Evolutionary conservation across 495 filamentous ascomycete genomes (phyloP).

Genomic region (Aspergillus saccharolyticus): DNA sequence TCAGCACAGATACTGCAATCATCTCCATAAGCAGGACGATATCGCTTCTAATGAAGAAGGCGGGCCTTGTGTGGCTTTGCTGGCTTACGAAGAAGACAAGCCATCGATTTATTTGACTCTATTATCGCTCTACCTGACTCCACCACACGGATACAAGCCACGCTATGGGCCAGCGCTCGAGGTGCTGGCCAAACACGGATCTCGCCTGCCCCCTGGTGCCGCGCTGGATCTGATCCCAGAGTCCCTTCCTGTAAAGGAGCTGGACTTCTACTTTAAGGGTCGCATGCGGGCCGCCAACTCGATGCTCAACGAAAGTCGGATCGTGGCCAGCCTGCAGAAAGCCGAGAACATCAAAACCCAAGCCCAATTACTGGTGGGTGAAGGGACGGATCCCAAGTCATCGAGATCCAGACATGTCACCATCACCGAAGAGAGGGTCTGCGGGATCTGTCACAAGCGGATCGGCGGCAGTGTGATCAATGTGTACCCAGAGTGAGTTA

Average conservation of each 20-base stretch:
- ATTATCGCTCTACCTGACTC: constrained; percentile 82
- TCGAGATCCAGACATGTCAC: constrained; percentile 69
- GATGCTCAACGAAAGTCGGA: constrained; percentile 67
- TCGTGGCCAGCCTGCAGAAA: constrained; percentile 69
- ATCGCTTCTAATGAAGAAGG: constrained; percentile 32
- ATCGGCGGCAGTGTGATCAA: constrained; percentile 84
- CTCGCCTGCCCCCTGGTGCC: constrained; percentile 78
- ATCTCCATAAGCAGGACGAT: constrained; percentile 60
- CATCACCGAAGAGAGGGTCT: constrained; percentile 80
- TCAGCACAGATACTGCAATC: constrained; percentile 74
- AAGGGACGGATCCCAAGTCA: constrained; percentile 46
- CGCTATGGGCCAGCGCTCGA: constrained; percentile 76
- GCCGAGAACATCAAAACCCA: constrained; percentile 69
- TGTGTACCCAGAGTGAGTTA: constrained; percentile 61
- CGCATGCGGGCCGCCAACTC: constrained; percentile 84
- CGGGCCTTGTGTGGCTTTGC: constrained; percentile 31
- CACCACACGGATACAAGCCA: constrained; percentile 66
- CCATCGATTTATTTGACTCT: constrained; percentile 86
- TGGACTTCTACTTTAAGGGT: constrained; percentile 88
- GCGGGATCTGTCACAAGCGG: constrained; percentile 86
- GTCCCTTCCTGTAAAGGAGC: constrained; percentile 65
- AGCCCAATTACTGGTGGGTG: constrained; percentile 61
- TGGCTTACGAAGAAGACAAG: constrained; percentile 48
- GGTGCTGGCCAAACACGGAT: constrained; percentile 87
- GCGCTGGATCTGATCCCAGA: constrained; percentile 84